Conservation (phyloP, 306 rosid genomes). For the Astragalus membranaceus region DNA sequence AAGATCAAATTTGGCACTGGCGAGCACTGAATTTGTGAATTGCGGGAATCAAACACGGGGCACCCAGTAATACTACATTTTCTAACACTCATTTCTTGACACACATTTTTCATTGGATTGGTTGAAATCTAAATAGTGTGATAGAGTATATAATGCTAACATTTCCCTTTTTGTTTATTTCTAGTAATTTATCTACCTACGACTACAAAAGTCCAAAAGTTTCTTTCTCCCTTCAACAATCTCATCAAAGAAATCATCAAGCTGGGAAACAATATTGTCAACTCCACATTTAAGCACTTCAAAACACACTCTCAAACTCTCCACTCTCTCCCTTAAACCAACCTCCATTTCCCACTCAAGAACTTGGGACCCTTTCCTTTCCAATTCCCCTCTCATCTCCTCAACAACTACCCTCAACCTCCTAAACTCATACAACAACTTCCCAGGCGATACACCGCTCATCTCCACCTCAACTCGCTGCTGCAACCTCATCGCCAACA, state of each 20-base stretch:
- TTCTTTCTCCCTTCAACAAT: slow-evolving; percentile 96
- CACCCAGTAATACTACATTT: too few species aligned
- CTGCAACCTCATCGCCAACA: slow-evolving; percentile 64
- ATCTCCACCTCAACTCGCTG: slow-evolving; percentile 76
- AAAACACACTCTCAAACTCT: slow-evolving; percentile 56
- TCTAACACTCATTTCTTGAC: too few species aligned
- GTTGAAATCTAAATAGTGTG: too few species aligned
- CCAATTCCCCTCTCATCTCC: slow-evolving; percentile 71
- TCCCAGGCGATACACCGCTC: slow-evolving; percentile 46
- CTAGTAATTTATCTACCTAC: background rate
- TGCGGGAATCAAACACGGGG: too few species aligned
- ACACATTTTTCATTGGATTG: too few species aligned
- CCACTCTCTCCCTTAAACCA: slow-evolving; percentile 66
- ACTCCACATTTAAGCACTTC: slow-evolving; percentile 78
- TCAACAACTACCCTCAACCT: slow-evolving; percentile 72
- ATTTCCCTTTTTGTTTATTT: background rate
- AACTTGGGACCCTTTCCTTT: slow-evolving; percentile 17
- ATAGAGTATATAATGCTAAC: too few species aligned
- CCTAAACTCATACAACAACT: slow-evolving; percentile 59
- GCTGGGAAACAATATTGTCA: slow-evolving; percentile 73
- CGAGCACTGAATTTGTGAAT: too few species aligned
- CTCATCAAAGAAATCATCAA: slow-evolving; percentile 97
- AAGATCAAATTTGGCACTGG: too few species aligned
- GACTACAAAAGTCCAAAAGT: slow-evolving; percentile 96
- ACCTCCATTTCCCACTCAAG: slow-evolving; percentile 50